These are phyloP conservation scores for Lolium perenne DNA, from an alignment of 176 grass and related monocot species.

Conservation along the genomic window DNA sequence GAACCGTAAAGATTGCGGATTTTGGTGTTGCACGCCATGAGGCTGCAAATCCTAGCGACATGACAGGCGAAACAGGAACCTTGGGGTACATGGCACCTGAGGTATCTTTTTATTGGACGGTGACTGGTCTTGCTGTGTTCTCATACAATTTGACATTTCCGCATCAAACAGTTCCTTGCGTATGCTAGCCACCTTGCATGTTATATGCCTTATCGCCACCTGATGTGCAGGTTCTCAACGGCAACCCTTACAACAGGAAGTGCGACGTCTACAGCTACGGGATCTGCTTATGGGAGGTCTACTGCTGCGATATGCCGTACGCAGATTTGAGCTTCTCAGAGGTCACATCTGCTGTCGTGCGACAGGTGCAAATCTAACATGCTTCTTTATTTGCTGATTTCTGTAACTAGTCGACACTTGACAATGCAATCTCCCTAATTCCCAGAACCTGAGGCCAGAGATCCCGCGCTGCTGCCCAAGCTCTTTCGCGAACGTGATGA, in stretches of 20 bases:
- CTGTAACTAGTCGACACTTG: background rate
- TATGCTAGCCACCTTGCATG: constrained; percentile 3
- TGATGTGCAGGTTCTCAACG: constrained; percentile 91
- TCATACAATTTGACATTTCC: background rate
- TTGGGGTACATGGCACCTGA: constrained; percentile 99
- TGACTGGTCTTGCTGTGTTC: background rate
- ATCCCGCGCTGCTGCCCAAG: constrained; percentile 94
- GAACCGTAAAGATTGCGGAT: constrained; percentile 91
- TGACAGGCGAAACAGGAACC: constrained; percentile 95
- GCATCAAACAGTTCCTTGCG: background rate
- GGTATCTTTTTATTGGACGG: constrained; percentile 39
- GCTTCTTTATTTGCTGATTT: background rate
- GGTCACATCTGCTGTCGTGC: constrained; percentile 89
- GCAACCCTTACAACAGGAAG: constrained; percentile 92
- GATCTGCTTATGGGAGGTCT: constrained; percentile 91
- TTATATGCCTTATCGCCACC: constrained; percentile 18
- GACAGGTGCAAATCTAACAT: constrained; percentile 63
- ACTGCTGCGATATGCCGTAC: constrained; percentile 99
- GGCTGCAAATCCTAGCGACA: constrained; percentile 90
- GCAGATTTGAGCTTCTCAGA: constrained; percentile 91
- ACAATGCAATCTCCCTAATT: background rate
- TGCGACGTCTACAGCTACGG: constrained; percentile 98
- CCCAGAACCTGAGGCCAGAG: constrained; percentile 92
- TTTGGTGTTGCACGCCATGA: constrained; percentile 94
- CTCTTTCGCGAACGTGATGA: constrained; percentile 84